Conservation (phyloP, 73 alveolate genomes). For the Symbiodinium natans region DNA sequence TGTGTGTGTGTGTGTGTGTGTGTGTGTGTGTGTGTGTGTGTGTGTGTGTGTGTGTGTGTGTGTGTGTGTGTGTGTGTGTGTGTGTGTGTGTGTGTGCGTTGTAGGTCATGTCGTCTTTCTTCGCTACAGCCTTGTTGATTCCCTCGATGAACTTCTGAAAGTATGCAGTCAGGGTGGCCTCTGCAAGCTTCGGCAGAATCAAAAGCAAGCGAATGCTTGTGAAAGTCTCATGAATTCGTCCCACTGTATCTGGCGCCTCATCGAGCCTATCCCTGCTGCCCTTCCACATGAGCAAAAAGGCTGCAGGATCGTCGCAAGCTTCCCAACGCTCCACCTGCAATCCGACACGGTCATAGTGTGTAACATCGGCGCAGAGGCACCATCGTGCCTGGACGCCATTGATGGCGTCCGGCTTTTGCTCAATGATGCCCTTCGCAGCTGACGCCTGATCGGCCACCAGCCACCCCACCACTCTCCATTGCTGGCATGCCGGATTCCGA, state of each 20-base stretch:
- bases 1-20: no score
- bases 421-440: background rate
- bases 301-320: background rate
- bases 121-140: background rate
- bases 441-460: background rate
- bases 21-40: no score
- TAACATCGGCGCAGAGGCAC: background rate
- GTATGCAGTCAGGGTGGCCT: background rate
- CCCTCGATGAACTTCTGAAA: background rate
- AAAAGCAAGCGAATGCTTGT: background rate
- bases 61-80: no score
- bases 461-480: no score
- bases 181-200: background rate
- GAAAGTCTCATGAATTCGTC: no score
- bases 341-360: background rate
- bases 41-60: no score
- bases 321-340: slow-evolving; percentile 14
- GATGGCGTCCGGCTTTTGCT: background rate
- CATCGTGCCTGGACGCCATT: background rate
- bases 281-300: background rate
- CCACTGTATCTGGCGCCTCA: background rate
- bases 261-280: background rate
- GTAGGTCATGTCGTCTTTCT: no score
- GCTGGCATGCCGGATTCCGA: no score
- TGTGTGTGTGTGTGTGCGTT: no score